Evolutionary conservation across 345 rosid genomes (phyloP), one percentile per base, ranked within the genome.

Genomic region (Raphanus raphanistrum): DNA sequence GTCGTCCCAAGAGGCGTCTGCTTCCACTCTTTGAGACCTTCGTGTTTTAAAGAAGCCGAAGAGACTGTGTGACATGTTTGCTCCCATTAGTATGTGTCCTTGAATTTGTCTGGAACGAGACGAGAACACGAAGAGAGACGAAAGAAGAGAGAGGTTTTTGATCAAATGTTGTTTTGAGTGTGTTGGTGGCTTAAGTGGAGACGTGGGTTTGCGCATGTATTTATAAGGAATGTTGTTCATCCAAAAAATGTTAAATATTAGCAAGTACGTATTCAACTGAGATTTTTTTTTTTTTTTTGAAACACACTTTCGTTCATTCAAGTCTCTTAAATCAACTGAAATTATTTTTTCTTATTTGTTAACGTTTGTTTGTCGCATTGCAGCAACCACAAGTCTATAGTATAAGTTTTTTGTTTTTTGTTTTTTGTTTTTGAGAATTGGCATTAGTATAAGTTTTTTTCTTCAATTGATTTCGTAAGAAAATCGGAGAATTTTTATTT

Each of bases 41-140:
- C 80, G 25, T 25, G 81, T 32, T 27, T 83, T 83, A 68, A 83
- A 81, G 66, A 85, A 62, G 57, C 78, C 74, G 5, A 76, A 75
- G 28, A 85, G 5, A 58, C 74, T 78, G 35, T 61, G 82, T 63
- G 76, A 70, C 61, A 72, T 74, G 5, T 73, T 80, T 68, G 83
- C 79, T 25, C 75, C 84, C 87, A 85, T 85, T 35, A 27, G 29
- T 68, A 43, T 31, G 15, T 64, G 36, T 64, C 64, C 48, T 78
- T 72, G 76, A 71, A 8, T 25, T 66, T 78, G n/a, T 27, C 8
- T 28, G 52, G 13, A 70, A 27, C 69, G 61, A 68, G 33, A 29
- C 66, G 62, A 62, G 36, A 59, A 60, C 36, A 73, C 52, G 58
- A 61, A 33, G 72, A 65, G 63, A 59, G 62, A 25, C 68, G 55